phyloP scores from a whole-genome alignment of 768 basidiomycete genomes.

The Boletus vermiculosoides region DNA sequence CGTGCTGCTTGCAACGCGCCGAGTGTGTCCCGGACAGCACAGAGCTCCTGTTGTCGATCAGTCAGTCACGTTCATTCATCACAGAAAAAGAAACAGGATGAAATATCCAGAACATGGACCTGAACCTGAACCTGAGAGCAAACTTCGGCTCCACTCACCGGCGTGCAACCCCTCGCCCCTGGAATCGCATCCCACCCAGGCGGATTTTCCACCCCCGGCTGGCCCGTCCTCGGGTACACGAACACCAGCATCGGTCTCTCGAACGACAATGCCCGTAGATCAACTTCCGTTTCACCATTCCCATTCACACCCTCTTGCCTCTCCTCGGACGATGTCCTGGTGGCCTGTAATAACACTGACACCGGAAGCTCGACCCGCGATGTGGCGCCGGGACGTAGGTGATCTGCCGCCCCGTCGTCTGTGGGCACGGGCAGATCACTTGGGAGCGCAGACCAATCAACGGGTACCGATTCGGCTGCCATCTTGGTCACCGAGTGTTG shows the following conservation, averaged over 20 bases:
- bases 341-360: too few relatives aligned
- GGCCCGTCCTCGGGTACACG: conserved; percentile 23
- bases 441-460: too few relatives aligned
- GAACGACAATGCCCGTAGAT: conserved; percentile 17
- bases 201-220: conserved; percentile 11
- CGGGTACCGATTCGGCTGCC: too few relatives aligned
- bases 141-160: conserved; percentile 1
- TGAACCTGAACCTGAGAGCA: too few relatives aligned
- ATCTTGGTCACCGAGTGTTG: too few relatives aligned
- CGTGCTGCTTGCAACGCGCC: not conserved
- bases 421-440: too few relatives aligned
- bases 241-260: conserved; percentile 22
- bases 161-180: conserved; percentile 25
- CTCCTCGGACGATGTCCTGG: too few relatives aligned
- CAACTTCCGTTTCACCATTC: not conserved
- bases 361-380: too few relatives aligned
- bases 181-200: conserved; percentile 26
- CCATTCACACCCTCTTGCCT: too few relatives aligned
- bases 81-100: not conserved
- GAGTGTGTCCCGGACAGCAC: conserved; percentile 16
- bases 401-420: too few relatives aligned
- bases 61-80: not conserved
- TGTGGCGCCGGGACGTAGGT: too few relatives aligned
- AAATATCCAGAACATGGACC: too few relatives aligned
- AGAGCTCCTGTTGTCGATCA: conserved; percentile 16